Evolutionary conservation across 2,329 filamentous ascomycete genomes (phyloP), one percentile per base, ranked within the genome.

Genomic region (Zarea fungicola): DNA sequence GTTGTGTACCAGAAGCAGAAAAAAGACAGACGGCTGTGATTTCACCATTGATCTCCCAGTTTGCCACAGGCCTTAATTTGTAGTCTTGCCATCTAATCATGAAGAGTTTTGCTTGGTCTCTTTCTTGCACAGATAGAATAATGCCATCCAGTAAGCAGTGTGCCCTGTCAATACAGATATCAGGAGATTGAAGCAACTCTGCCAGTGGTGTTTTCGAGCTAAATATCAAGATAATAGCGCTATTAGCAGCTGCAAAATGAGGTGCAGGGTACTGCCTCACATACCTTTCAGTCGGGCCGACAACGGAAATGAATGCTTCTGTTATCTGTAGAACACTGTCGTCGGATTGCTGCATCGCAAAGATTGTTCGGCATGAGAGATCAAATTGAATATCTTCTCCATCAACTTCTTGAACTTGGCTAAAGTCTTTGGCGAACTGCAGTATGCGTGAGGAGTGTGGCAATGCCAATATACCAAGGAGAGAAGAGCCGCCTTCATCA

Each of bases 311-410:
- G 25, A 37, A 44, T 18, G 22, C 25, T 18, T 49, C 48, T 1
- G 48, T 49, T 8, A 18, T 22, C 32, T 32, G n/a, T 4, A 25
- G 16, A 5, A 76, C 66, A 2, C 59, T 61, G 2, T 65, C 64
- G 3, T 65, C 60, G 5, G 62, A 56, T 10, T 66, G 57, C 26
- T 68, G 65, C 3, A 62, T 60, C 11, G 73, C 69, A 18, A 70
- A 69, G 22, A 84, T 63, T 0, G 81, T 85, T 37, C 74, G 68
- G 4, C 72, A 75, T 2, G 64, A 63, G 14, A 77, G 60, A 56
- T 84, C 80, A 50, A 83, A 79, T 8, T 65, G 63, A 1, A 69
- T 68, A 2, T 58, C 55, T 6, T 71, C 67, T 6, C 70, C 55
- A 6, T 68, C 61, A 21, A 73, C 60, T n/a, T 74, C 70, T 22